A percentile compares a stretch with the other conserved stretches of the same genome.
These are phyloP conservation scores for Hygrophorus pudorinus DNA, from an alignment of 768 basidiomycete species.

Conservation along the genomic window DNA sequence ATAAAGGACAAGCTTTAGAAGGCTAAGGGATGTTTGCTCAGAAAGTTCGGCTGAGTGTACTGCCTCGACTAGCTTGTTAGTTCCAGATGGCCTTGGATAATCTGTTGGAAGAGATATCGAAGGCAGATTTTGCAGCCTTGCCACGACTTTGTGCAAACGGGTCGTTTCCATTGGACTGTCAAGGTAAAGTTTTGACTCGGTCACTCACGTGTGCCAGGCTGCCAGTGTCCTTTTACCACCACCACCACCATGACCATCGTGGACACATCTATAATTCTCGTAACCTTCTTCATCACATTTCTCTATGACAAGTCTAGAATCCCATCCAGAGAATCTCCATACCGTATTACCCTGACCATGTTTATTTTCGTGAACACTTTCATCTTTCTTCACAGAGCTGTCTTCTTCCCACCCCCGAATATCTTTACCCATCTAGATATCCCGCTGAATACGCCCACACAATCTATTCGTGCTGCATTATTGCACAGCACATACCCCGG, in stretches of 20 bases:
- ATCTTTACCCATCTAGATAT: slow-evolving; percentile 47
- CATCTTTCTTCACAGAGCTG: slow-evolving; percentile 34
- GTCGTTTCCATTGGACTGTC: background rate
- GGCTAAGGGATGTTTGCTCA: slow-evolving; percentile 61
- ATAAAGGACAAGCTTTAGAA: slow-evolving; percentile 75
- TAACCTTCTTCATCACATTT: slow-evolving; percentile 3
- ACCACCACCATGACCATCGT: background rate
- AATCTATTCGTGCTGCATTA: slow-evolving; percentile 39
- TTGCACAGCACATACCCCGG: slow-evolving; percentile 27
- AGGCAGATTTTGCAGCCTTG: slow-evolving; percentile 71
- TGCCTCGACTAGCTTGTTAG: slow-evolving; percentile 77
- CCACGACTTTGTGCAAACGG: slow-evolving; percentile 45
- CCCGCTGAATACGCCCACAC: slow-evolving; percentile 44
- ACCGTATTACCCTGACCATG: slow-evolving; percentile 21
- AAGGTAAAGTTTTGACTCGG: too few relatives aligned
- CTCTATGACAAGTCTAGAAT: slow-evolving; percentile 1
- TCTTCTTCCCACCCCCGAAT: slow-evolving; percentile 46
- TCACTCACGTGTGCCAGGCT: too few relatives aligned
- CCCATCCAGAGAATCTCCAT: background rate
- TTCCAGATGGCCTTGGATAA: slow-evolving; percentile 75
- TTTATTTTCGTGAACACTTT: slow-evolving; percentile 42
- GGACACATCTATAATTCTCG: slow-evolving; percentile 1
- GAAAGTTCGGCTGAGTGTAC: slow-evolving; percentile 64
- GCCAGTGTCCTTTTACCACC: too few relatives aligned
- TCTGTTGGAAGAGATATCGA: slow-evolving; percentile 91